Evolutionary conservation across 2,329 filamentous ascomycete genomes (phyloP), one percentile per base, ranked within the genome.

Genomic region (Pseudopyrenochaeta lycopersici): DNA sequence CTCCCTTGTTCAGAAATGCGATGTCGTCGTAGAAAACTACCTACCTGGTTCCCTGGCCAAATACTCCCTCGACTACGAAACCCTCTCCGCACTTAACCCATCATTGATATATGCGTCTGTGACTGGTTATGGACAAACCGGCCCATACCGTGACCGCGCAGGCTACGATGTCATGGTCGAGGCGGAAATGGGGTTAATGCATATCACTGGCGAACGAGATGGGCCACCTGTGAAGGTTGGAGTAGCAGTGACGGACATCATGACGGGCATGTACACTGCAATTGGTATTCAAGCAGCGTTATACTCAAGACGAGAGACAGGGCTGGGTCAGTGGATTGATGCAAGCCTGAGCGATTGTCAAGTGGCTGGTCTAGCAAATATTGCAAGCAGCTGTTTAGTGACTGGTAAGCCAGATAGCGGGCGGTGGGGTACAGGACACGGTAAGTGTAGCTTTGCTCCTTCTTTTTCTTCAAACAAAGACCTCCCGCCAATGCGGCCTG

Each of bases 121-220:
- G 63, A 98, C 95, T 0, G 95, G 95, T 0, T 98, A 97, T 69
- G 95, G 95, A 1, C 95, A 98, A 75, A 96, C 90, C 1, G 95
- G 95, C 0, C 94, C 95, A 0, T 96, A 95, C 76, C 86, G 88
- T 11, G 85, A 88, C 59, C 85, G 95, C 11, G 92, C 95, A 1
- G 95, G 95, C 7, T 99, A 98, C 82, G 95, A 99, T 76, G 95
- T 99, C 64, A 98, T 99, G 94, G 93, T 99, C 5, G 95, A 98
- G 79, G 95, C 93, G 35, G 95, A 98, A 75, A 95, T 98, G 80
- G 95, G 95, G 1, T 80, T 99, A 49, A 98, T 98, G 95, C 95
- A 99, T 77, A 98, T 99, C 65, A 99, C 95, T 0, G 95, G 95
- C 15, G 86, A 87, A 60, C 84, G 92, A 46, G 90, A 96, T 64